Percentiles rank a stretch among this genome's conserved stretches.
Evolutionary conservation across 441 rosid species (phyloP).

Genomic region (Viola pubescens): DNA sequence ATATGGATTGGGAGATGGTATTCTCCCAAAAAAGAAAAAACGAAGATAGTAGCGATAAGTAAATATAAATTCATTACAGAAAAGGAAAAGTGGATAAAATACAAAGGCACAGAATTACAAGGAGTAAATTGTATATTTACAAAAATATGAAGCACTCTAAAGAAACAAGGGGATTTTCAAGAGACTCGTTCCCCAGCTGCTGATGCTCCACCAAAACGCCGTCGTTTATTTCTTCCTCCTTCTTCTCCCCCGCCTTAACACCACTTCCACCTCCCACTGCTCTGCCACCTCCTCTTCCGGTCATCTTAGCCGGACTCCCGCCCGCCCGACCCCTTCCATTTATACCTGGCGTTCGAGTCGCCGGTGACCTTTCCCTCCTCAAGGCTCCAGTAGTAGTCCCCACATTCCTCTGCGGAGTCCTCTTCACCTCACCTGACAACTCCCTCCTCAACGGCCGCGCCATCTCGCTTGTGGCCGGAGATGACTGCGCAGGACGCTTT

Average conservation of each 20-base stretch:
- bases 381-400: constrained; percentile 21
- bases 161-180: constrained; percentile 59
- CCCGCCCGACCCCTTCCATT: constrained; percentile 14
- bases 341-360: constrained; percentile 22
- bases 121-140: constrained; percentile 20
- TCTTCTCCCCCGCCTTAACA: constrained; percentile 1
- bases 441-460: constrained; percentile 12
- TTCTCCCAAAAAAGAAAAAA: no score
- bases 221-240: constrained; percentile 20
- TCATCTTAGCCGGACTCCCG: constrained; percentile 34
- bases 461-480: constrained; percentile 23
- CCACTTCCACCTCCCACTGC: constrained; percentile 7
- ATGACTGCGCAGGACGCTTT: constrained; percentile 34
- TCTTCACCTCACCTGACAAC: constrained; percentile 11
- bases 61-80: neutral
- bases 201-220: constrained; percentile 12
- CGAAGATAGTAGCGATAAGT: neutral
- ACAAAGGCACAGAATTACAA: neutral
- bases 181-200: constrained; percentile 23
- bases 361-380: constrained; percentile 52
- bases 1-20: no score
- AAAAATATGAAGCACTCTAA: constrained; percentile 86
- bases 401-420: constrained; percentile 23
- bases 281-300: constrained; percentile 24
- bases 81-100: neutral